These are phyloP conservation scores for Solanum hybrid DNA, from an alignment of 305 asterid species.

Conservation along the genomic window DNA sequence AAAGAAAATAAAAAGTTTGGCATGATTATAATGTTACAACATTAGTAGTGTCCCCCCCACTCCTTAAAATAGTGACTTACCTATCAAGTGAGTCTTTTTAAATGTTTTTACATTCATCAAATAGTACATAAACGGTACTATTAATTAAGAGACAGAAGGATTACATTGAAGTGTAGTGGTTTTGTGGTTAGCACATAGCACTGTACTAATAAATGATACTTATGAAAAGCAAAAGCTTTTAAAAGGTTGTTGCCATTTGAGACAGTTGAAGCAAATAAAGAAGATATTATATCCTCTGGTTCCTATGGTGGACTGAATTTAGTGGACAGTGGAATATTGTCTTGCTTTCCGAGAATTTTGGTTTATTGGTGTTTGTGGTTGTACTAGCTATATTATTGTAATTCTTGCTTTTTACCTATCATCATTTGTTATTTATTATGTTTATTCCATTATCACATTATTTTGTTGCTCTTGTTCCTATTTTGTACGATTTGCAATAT, in stretches of 20 bases:
- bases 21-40: constrained; percentile 2
- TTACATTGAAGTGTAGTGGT: neutral
- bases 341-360: neutral
- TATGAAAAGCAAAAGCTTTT: neutral
- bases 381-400: neutral
- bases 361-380: neutral
- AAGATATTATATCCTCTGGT: neutral
- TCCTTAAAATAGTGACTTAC: constrained; percentile 20
- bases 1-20: constrained; percentile 2
- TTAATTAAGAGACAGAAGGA: neutral
- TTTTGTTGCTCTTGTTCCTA: neutral
- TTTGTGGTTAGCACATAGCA: neutral
- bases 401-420: neutral
- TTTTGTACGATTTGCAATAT: neutral
- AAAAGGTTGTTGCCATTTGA: neutral
- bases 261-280: neutral
- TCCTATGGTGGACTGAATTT: neutral
- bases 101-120: neutral
- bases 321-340: neutral
- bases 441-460: neutral
- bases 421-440: neutral
- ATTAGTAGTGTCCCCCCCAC: constrained; percentile 16
- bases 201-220: neutral
- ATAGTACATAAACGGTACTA: neutral
- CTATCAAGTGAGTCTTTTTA: constrained; percentile 15